A percentile compares a stretch with the other conserved stretches of the same genome.
Evolutionary conservation across 148 eudicot species (phyloP).

Genomic region (Amaranthus cruentus): DNA sequence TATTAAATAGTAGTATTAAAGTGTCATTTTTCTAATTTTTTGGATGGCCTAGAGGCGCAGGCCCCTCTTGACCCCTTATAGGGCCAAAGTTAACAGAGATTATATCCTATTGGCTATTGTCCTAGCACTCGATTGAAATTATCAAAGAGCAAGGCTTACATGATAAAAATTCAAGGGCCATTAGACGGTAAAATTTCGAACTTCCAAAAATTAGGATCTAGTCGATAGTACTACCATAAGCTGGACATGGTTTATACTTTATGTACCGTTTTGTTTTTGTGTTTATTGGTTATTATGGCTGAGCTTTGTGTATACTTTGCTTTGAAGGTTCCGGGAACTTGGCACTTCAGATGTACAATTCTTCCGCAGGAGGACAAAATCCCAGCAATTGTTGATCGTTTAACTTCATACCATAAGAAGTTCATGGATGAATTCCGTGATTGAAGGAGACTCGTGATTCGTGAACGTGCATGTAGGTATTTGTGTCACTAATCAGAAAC

Average conservation of each 20-base stretch:
- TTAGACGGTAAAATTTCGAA: neutral
- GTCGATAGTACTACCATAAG: no score
- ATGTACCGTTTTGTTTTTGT: neutral
- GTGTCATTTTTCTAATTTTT: no score
- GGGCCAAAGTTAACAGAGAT: no score
- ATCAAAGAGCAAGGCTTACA: neutral
- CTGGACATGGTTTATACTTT: no score
- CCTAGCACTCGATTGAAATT: neutral
- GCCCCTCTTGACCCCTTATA: no score
- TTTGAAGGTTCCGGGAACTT: constrained; percentile 71
- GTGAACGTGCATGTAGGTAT: neutral
- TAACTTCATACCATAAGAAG: constrained; percentile 68
- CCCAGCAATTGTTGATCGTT: constrained; percentile 68
- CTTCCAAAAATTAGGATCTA: neutral
- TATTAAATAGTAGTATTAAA: no score
- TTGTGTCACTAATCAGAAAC: constrained; percentile 3
- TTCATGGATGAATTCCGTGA: constrained; percentile 77
- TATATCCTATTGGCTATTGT: no score
- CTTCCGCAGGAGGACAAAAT: constrained; percentile 91
- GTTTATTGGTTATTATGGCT: constrained; percentile 2
- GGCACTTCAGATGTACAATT: constrained; percentile 96
- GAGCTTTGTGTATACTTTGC: neutral
- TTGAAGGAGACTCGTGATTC: constrained; percentile 21
- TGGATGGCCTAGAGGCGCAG: no score
- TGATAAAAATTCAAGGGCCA: neutral